Evolutionary conservation across 1,139 yeast species (phyloP).

Genomic region (Magnusiomyces sp.): DNA sequence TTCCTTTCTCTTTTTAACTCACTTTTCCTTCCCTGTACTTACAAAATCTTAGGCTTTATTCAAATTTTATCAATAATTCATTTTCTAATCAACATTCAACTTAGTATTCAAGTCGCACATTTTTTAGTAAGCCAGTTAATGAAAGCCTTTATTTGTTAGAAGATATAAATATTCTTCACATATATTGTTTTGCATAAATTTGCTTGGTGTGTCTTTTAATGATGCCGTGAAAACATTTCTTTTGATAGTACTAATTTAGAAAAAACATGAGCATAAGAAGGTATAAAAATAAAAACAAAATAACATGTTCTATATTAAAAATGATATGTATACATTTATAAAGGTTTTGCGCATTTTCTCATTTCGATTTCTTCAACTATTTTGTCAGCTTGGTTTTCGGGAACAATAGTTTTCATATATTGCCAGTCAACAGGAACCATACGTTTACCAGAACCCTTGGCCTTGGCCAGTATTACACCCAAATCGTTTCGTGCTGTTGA

Average conservation of each 20-base stretch:
- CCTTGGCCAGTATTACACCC: slow-evolving; percentile 87
- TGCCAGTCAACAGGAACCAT: slow-evolving; percentile 96
- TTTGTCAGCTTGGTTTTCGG: slow-evolving; percentile 37
- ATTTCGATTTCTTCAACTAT: slow-evolving; percentile 62
- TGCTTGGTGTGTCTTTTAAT: too few species aligned
- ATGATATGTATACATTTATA: slow-evolving; percentile 20
- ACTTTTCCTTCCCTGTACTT: too few species aligned
- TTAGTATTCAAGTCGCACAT: too few species aligned
- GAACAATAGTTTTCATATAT: slow-evolving; percentile 51
- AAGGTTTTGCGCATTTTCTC: slow-evolving; percentile 92
- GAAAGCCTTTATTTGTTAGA: background rate
- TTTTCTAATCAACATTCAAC: too few species aligned
- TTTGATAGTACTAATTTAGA: background rate
- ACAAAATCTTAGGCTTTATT: too few species aligned
- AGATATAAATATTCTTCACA: background rate
- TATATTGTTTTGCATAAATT: background rate
- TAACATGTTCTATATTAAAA: background rate
- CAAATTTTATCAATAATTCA: too few species aligned
- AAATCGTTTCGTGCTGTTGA: slow-evolving; percentile 85
- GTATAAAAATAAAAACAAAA: slow-evolving; percentile 22
- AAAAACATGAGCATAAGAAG: slow-evolving; percentile 6
- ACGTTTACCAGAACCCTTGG: slow-evolving; percentile 49
- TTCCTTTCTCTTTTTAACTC: too few species aligned
- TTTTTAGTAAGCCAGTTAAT: too few species aligned
- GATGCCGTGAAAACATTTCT: too few species aligned